These are phyloP conservation scores for Xylariomycetidae sp. DNA, from an alignment of 2,329 filamentous ascomycete genomes.

Conservation along the genomic window DNA sequence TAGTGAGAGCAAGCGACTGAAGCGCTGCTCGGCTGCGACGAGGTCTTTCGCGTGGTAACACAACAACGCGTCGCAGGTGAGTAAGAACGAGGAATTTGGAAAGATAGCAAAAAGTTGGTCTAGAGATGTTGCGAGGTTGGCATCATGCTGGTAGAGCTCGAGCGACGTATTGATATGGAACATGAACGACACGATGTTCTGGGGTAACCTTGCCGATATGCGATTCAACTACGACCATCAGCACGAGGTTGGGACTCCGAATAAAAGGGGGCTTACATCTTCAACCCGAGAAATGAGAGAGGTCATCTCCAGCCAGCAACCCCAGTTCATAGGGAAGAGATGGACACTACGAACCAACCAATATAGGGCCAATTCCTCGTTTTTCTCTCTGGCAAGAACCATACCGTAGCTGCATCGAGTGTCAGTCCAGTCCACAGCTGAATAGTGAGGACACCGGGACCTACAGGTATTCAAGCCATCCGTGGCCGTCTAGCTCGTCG, in stretches of 20 bases:
- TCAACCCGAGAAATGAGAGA: slow-evolving; percentile 72
- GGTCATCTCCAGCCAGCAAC: slow-evolving; percentile 89
- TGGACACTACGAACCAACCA: slow-evolving; percentile 88
- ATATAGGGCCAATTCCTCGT: slow-evolving; percentile 74
- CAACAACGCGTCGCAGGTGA: slow-evolving; percentile 82
- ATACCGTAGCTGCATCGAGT: slow-evolving; percentile 63
- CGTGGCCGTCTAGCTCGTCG: slow-evolving; percentile 58
- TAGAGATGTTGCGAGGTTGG: slow-evolving; percentile 66
- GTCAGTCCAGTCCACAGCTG: slow-evolving; percentile 8
- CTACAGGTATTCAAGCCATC: slow-evolving; percentile 84
- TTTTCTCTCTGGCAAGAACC: slow-evolving; percentile 84
- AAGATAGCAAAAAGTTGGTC: slow-evolving; percentile 79
- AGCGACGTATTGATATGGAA: slow-evolving; percentile 89
- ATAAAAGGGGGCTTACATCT: slow-evolving; percentile 53
- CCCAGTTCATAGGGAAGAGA: slow-evolving; percentile 92
- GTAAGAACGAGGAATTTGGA: slow-evolving; percentile 79
- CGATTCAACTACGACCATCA: slow-evolving; percentile 56
- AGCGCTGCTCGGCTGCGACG: slow-evolving; percentile 56
- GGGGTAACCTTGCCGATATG: slow-evolving; percentile 67
- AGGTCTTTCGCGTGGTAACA: slow-evolving; percentile 88
- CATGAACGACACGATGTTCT: slow-evolving; percentile 88
- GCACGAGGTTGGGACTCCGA: slow-evolving; percentile 4
- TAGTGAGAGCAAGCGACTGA: slow-evolving; percentile 75
- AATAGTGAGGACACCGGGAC: slow-evolving; percentile 16
- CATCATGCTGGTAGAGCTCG: slow-evolving; percentile 82